Conservation (phyloP, 805 yeast species). For the Wickerhamomyces queroliae region DNA sequence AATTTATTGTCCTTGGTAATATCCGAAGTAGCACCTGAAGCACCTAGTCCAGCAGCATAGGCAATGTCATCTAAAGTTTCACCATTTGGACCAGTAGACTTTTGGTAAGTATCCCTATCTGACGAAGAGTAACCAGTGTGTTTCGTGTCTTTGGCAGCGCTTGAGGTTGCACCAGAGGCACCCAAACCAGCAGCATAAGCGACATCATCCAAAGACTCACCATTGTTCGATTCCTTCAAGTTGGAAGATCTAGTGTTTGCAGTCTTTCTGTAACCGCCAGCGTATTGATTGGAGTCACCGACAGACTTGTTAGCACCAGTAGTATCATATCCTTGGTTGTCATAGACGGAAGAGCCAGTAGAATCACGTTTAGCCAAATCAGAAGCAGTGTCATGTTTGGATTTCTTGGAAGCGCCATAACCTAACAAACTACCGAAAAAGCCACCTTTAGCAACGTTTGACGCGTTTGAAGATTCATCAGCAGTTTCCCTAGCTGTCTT, state of each 20-base stretch:
- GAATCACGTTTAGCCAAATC: slow-evolving; percentile 2
- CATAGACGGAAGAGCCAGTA: slow-evolving; percentile 2
- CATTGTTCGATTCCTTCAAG: too few relatives aligned
- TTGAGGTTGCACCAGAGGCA: background rate
- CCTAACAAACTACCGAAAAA: background rate
- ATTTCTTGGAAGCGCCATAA: background rate
- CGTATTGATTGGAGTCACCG: background rate
- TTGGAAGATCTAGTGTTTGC: too few relatives aligned
- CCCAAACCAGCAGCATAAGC: too few relatives aligned
- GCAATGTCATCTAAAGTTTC: background rate
- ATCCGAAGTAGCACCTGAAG: background rate
- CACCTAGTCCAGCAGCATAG: background rate
- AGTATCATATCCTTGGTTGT: background rate
- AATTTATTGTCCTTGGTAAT: too few relatives aligned
- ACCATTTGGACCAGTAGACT: background rate
- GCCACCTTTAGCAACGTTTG: background rate
- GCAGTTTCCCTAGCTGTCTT: background rate
- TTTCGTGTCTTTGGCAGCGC: background rate
- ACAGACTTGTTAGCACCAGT: background rate
- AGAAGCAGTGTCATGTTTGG: background rate
- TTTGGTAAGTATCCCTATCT: too few relatives aligned
- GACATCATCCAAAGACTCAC: background rate
- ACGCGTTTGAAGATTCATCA: background rate
- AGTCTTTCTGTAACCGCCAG: background rate
- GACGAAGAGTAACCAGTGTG: too few relatives aligned